Evolutionary conservation across 106 monocot species (phyloP).

Genomic region (Platanthera zijinensis): DNA sequence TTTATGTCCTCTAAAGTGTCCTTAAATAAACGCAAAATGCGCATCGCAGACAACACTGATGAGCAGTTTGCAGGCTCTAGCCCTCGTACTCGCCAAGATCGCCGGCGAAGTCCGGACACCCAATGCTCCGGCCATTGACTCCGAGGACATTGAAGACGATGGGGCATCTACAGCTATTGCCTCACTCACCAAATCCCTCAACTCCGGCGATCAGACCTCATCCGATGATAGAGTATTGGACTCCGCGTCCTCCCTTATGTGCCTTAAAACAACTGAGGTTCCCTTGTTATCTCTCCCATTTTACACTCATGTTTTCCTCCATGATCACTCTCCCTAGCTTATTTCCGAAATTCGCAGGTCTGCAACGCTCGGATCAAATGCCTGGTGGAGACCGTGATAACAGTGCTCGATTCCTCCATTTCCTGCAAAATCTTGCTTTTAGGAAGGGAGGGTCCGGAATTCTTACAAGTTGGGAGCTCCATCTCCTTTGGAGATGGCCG

Average conservation of each 20-base stretch:
- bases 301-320: background rate
- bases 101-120: background rate
- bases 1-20: no score
- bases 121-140: background rate
- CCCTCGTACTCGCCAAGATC: background rate
- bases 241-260: constrained; percentile 71
- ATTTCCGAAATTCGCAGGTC: constrained; percentile 18
- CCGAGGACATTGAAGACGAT: background rate
- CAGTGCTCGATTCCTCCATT: constrained; percentile 42
- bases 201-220: constrained; percentile 8
- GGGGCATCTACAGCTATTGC: constrained; percentile 3
- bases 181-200: constrained; percentile 58
- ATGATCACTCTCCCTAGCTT: background rate
- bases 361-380: constrained; percentile 30
- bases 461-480: constrained; percentile 54
- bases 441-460: constrained; percentile 7
- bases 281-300: background rate
- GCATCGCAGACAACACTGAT: background rate
- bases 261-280: constrained; percentile 58
- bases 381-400: constrained; percentile 32
- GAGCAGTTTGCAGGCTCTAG: background rate
- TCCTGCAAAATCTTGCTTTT: constrained; percentile 31
- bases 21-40: no score
- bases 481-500: constrained; percentile 28
- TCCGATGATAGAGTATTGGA: constrained; percentile 58